Conservation (phyloP, 257 asterid genomes). For the Solanum clarkiae region DNA sequence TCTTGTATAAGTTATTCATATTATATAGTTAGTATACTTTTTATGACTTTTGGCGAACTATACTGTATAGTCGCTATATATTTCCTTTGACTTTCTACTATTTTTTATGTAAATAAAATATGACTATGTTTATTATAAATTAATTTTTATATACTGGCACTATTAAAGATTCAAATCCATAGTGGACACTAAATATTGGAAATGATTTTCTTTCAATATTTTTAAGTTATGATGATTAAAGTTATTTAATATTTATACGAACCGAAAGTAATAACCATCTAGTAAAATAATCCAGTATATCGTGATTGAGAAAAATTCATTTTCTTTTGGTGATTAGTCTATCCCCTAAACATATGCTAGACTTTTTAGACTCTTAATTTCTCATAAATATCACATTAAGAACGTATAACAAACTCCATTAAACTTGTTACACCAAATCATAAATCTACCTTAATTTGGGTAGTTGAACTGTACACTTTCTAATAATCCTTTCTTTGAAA, state of each 20-base stretch:
- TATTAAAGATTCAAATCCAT: neutral
- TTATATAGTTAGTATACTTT: too few relatives aligned
- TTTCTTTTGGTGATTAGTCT: neutral
- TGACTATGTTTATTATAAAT: too few relatives aligned
- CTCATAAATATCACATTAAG: neutral
- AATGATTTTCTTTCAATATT: neutral
- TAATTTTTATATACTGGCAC: too few relatives aligned
- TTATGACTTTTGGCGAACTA: too few relatives aligned
- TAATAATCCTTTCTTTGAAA: neutral
- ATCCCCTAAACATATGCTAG: neutral
- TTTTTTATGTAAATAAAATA: neutral
- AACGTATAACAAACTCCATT: neutral
- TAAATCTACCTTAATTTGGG: neutral
- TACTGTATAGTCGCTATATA: too few relatives aligned
- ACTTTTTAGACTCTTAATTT: neutral
- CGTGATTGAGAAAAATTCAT: too few relatives aligned
- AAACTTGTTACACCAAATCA: neutral
- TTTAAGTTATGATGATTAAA: neutral
- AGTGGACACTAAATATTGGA: neutral
- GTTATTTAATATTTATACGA: neutral
- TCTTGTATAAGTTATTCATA: too few relatives aligned
- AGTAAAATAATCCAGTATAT: neutral
- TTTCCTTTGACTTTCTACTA: too few relatives aligned
- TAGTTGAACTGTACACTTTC: neutral
- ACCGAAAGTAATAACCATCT: neutral